Conservation (phyloP, 1,284 basidiomycete species). For the Papiliotrema terrestris region DNA sequence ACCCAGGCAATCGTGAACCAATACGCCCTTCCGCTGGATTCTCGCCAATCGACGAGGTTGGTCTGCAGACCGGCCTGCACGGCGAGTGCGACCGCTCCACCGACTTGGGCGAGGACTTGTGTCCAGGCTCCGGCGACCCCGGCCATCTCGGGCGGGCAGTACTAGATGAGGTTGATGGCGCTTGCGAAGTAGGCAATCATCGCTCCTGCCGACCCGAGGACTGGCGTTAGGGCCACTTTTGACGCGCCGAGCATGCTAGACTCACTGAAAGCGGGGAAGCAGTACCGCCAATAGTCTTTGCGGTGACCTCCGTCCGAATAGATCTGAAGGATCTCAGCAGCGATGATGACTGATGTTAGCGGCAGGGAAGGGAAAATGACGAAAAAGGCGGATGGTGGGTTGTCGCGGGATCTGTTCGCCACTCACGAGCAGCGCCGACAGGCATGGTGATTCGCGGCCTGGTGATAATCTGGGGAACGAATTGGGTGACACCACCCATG, state of each 20-base stretch:
- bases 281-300: conserved; percentile 41
- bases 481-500: conserved; percentile 26
- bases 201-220: conserved; percentile 22
- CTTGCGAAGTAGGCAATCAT: conserved; percentile 25
- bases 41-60: conserved; percentile 31
- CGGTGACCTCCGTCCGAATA: conserved; percentile 38
- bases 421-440: conserved; percentile 24
- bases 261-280: conserved; percentile 31
- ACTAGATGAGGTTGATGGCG: conserved; percentile 28
- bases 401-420: too few relatives aligned
- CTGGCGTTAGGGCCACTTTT: background rate
- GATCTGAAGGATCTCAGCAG: conserved; percentile 27
- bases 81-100: conserved; percentile 34
- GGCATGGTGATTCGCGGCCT: conserved; percentile 26
- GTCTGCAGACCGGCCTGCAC: conserved; percentile 43
- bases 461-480: conserved; percentile 28
- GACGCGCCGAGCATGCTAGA: too few relatives aligned
- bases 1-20: conserved; percentile 38
- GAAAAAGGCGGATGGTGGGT: too few relatives aligned
- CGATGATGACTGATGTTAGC: conserved; percentile 25
- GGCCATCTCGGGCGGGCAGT: conserved; percentile 39
- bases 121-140: conserved; percentile 43
- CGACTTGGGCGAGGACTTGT: conserved; percentile 38
- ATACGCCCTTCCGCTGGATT: conserved; percentile 22
- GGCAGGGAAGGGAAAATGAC: background rate